Percentiles rank a stretch among this genome's conserved stretches.
phyloP scores from a whole-genome alignment of 2,329 filamentous ascomycete species.

The Cercospora sp. region DNA sequence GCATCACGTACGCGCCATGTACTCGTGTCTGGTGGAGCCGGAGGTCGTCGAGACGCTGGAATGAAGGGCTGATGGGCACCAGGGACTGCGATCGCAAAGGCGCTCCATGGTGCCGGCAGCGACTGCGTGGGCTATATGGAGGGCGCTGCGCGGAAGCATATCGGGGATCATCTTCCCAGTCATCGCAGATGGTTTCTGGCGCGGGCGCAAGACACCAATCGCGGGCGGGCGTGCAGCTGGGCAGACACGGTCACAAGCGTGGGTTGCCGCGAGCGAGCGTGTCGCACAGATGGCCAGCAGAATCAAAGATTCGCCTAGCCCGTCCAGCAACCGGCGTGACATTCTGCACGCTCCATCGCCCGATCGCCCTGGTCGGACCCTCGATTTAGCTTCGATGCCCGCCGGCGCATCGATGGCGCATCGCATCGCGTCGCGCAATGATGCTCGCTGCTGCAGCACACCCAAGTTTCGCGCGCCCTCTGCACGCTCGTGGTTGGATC shows the following conservation, averaged over 20 bases:
- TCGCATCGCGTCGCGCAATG: not conserved
- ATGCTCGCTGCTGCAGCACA: not conserved
- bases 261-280: not conserved
- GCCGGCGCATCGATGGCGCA: not conserved
- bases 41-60: slow-evolving; percentile 18
- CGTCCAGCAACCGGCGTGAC: not conserved
- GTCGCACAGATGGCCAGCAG: slow-evolving; percentile 15
- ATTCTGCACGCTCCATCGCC: slow-evolving; percentile 6
- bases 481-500: slow-evolving; percentile 1
- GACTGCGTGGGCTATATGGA: slow-evolving; percentile 17
- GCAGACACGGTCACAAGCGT: slow-evolving; percentile 1
- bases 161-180: slow-evolving; percentile 12
- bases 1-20: slow-evolving; percentile 15
- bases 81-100: slow-evolving; percentile 11
- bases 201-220: not conserved
- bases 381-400: slow-evolving; percentile 1
- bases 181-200: slow-evolving; percentile 17
- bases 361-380: slow-evolving; percentile 8
- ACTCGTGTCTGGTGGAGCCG: slow-evolving; percentile 1
- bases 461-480: not conserved
- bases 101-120: not conserved
- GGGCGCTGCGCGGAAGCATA: slow-evolving; percentile 4
- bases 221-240: not conserved
- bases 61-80: slow-evolving; percentile 17
- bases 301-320: slow-evolving; percentile 16